Percentiles rank a stretch among this genome's conserved stretches.
Evolutionary conservation across 805 yeast species (phyloP).

Genomic region (Starmerella etchellsii): DNA sequence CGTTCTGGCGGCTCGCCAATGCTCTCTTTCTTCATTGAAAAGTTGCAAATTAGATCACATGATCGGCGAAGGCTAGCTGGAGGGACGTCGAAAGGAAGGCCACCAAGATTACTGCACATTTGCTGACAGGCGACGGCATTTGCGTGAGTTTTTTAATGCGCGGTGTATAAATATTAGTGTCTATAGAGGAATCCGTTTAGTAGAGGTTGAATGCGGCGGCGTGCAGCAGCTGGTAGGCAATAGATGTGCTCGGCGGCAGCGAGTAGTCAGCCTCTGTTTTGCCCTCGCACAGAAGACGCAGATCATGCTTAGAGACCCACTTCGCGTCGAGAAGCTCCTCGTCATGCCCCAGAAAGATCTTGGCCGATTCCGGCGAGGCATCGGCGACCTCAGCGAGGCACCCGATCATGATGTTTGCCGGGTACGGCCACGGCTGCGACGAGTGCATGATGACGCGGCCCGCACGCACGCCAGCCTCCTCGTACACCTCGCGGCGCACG

Average conservation of each 20-base stretch:
- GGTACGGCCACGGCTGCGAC: conserved; percentile 97
- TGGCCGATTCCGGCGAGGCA: conserved; percentile 30
- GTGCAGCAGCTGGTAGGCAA: conserved; percentile 27
- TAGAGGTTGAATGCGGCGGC: conserved; percentile 9
- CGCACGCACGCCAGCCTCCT: conserved; percentile 76
- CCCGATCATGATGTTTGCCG: conserved; percentile 87
- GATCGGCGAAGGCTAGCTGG: too few relatives aligned
- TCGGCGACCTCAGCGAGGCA: conserved; percentile 69
- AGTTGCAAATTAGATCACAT: too few relatives aligned
- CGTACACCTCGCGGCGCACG: conserved; percentile 82
- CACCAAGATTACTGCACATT: not conserved
- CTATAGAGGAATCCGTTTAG: not conserved
- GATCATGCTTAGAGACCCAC: conserved; percentile 58
- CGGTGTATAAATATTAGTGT: not conserved
- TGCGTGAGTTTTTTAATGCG: not conserved
- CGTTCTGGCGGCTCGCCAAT: conserved; percentile 25
- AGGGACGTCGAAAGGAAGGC: too few relatives aligned
- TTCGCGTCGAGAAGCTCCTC: conserved; percentile 74
- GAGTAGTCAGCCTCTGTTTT: conserved; percentile 14
- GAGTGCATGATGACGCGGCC: conserved; percentile 45
- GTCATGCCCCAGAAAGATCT: conserved; percentile 64
- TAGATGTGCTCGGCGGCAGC: conserved; percentile 27
- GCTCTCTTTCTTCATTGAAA: conserved; percentile 9
- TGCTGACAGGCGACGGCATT: not conserved
- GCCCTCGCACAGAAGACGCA: conserved; percentile 31